Base-by-base conservation (phyloP, 164 flowering plant species). In the Buxus sempervirens region DNA sequence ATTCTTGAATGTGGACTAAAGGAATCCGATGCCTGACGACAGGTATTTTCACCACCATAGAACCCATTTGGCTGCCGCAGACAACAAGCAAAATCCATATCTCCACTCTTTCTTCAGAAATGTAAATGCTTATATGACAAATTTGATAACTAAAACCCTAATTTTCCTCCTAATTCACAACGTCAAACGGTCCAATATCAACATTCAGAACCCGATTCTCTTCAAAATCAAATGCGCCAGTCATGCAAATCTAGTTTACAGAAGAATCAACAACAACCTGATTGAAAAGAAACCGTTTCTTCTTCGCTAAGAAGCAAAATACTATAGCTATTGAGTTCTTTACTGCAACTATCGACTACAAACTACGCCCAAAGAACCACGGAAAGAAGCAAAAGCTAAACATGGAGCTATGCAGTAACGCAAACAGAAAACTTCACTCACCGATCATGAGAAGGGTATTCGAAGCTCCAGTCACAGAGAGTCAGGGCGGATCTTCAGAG, bases 51-150 rank as follows among this genome's bases (percentile, higher is more conserved):
- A 10, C 82, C 73, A 19, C 82, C 62, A 57, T 16, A 64, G 36
- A 80, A 63, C 63, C 73, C 64, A 78, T 75, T 85, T 9, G 82
- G 68, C 72, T 72, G 85, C 76, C 69, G 72, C 13, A 85, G 58
- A 80, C 79, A 63, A 71, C 82, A 84, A 0, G 82, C 76, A 22
- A 81, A 65, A 58, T 87, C 93, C 97, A 91, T 91, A 24, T 62
- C 71, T 71, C 63, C 66, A 0, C 41, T 60, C 49, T 54, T 26
- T 26, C 42, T 36, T 42, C 59, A 49, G 9, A 0, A 42, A 42
- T 16, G n/a, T 14, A 3, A 26, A n/a, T 55, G 20, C 0, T 24
- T 51, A 42, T 20, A 24, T 62, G 54, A 41, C 28, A 20, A 57
- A 63, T 62, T 12, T 22, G n/a, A 56, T 24, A 63, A 16, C 24